Base-by-base conservation (phyloP, 371 early-diverging fungal species). In the Mucor irregularis region DNA sequence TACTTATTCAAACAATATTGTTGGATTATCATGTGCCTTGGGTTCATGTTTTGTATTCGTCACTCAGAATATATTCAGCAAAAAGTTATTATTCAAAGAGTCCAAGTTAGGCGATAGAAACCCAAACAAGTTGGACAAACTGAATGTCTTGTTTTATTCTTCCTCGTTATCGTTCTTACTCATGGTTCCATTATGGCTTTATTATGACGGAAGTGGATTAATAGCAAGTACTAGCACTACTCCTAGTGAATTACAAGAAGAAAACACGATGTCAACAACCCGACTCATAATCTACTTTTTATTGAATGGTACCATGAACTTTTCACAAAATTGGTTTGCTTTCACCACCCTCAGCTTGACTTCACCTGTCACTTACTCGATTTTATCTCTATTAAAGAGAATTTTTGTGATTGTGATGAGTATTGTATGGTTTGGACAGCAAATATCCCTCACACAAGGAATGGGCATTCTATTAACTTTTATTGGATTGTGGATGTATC, bases 291-390 rank as follows among this genome's bases (percentile, higher is more conserved):
- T 53, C 35, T 81, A 86, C 38, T 84, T 92, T 54, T 64, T 90
- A 39, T 56, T 92, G 33, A 93, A 95, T 75, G 93, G 92, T 9
- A 61, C 85, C 2, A 81, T 84, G 3, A 89, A 93, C 69, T 93
- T 92, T 67, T 70, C 80, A 24, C 94, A 96, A 62, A 88, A 80
- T 53, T 78, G 90, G 58, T 80, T 93, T 58, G 90, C 94, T 1
- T 90, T 94, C 64, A 85, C 85, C 25, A 81, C 95, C 10, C 72
- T 94, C 33, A 73, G 84, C 4, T 67, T 88, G 45, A 89, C 92
- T 6, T 87, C 89, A 1, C 91, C 95, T 1, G 91, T 96, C 30
- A 92, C 94, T 0, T 96, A 93, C 68, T 90, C 91, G 9, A 91
- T 96, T 55, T 87, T 90, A 6, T 88, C 90, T 9, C 77, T 96